Evolutionary conservation across 495 filamentous ascomycete species (phyloP).

Genomic region (Cercophora samala): DNA sequence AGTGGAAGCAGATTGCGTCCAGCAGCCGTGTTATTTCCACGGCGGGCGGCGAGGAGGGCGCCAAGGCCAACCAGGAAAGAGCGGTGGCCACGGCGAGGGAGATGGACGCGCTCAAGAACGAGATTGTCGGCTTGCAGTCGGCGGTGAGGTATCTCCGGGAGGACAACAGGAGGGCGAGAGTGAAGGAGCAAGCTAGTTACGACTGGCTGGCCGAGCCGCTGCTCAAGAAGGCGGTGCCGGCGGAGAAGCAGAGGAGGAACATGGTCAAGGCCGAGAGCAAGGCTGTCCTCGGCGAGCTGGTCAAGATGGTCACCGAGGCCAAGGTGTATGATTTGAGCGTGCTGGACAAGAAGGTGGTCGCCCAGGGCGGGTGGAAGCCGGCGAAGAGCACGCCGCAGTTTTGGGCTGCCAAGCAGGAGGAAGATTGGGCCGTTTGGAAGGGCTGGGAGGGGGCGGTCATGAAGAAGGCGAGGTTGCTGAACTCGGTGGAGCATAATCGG

Average conservation of each 20-base stretch:
- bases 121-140: conserved; percentile 67
- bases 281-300: conserved; percentile 67
- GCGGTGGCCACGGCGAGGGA: conserved; percentile 68
- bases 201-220: conserved; percentile 69
- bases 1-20: conserved; percentile 70
- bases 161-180: conserved; percentile 65
- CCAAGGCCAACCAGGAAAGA: conserved; percentile 53
- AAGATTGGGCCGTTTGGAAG: conserved; percentile 44
- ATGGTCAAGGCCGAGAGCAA: conserved; percentile 63
- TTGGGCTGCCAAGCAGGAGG: conserved; percentile 41
- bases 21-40: conserved; percentile 55
- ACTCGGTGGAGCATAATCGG: conserved; percentile 21
- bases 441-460: conserved; percentile 39
- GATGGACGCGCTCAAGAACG: conserved; percentile 66
- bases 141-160: conserved; percentile 76
- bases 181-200: conserved; percentile 57
- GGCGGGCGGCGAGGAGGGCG: conserved; percentile 43
- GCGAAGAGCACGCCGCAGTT: conserved; percentile 45
- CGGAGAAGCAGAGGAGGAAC: conserved; percentile 54
- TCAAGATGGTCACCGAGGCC: conserved; percentile 61
- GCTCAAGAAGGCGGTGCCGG: conserved; percentile 40
- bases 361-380: conserved; percentile 53
- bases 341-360: conserved; percentile 49
- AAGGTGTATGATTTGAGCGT: conserved; percentile 54
- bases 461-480: conserved; percentile 38